A percentile compares a stretch with the other conserved stretches of the same genome.
phyloP scores from a whole-genome alignment of 2,329 filamentous ascomycete genomes.

The Pseudogymnoascus sp. region DNA sequence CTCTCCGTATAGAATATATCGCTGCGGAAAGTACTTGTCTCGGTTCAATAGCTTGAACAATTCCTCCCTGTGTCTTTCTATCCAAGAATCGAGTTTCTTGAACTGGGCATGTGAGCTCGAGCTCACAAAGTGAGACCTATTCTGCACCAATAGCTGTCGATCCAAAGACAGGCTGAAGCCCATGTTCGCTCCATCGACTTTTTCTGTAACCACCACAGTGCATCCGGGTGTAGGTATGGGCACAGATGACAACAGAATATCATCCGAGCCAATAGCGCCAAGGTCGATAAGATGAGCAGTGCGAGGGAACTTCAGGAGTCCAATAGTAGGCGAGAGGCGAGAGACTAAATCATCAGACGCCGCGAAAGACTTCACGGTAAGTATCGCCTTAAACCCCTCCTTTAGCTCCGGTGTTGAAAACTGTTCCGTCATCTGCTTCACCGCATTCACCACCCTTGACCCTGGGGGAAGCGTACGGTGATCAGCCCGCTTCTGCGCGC shows the following conservation, averaged over 20 bases:
- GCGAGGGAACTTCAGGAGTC: slow-evolving; percentile 14
- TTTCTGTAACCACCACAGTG: slow-evolving; percentile 13
- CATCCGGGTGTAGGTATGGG: slow-evolving; percentile 7
- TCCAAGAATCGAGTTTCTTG: slow-evolving; percentile 14
- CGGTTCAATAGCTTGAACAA: slow-evolving; percentile 9
- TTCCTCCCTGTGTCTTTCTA: slow-evolving; percentile 6
- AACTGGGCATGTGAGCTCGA: slow-evolving; percentile 16
- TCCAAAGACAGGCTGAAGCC: slow-evolving; percentile 14
- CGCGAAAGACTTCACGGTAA: slow-evolving; percentile 5
- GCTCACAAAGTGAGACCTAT: slow-evolving; percentile 16
- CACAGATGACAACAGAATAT: slow-evolving; percentile 12
- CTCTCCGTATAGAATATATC: slow-evolving; percentile 17
- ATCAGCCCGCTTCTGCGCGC: slow-evolving; percentile 11
- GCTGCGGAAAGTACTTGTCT: slow-evolving; percentile 12
- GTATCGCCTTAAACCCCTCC: slow-evolving; percentile 8
- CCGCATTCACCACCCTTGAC: slow-evolving; percentile 7
- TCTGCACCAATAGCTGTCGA: slow-evolving; percentile 14
- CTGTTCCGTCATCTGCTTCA: slow-evolving; percentile 12
- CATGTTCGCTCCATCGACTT: slow-evolving; percentile 18
- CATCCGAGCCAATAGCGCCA: slow-evolving; percentile 15
- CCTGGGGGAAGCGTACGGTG: slow-evolving; percentile 16
- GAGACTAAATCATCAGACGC: slow-evolving; percentile 12
- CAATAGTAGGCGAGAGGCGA: slow-evolving; percentile 8
- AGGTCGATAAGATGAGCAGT: slow-evolving; percentile 17
- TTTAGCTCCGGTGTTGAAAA: slow-evolving; percentile 10